Conservation (phyloP, 352 stramenopile genomes). For the Phytophthora citricola region DNA sequence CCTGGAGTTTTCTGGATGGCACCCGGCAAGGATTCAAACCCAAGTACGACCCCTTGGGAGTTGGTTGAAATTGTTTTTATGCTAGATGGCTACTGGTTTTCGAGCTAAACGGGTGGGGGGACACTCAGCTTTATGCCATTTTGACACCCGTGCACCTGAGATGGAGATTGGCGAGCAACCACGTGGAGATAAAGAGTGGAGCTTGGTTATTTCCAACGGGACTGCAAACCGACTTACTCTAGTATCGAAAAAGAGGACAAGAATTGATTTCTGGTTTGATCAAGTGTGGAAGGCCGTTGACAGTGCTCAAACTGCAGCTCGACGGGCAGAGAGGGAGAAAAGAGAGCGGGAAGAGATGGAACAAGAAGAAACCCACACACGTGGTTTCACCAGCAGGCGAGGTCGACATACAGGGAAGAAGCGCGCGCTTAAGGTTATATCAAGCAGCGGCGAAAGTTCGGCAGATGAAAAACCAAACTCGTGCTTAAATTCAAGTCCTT, state of each 20-base stretch:
- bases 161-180: constrained; percentile 39
- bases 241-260: constrained; percentile 50
- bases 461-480: constrained; percentile 1
- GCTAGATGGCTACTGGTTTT: constrained; percentile 48
- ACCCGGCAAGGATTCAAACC: constrained; percentile 6
- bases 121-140: constrained; percentile 29
- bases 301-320: constrained; percentile 18
- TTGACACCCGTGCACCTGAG: constrained; percentile 32
- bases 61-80: constrained; percentile 51
- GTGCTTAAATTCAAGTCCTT: constrained; percentile 9
- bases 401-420: constrained; percentile 25
- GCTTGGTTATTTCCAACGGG: constrained; percentile 36
- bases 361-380: constrained; percentile 21
- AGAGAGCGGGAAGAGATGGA: constrained; percentile 26
- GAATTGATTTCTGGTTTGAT: constrained; percentile 70
- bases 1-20: constrained; percentile 56
- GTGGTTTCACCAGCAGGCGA: constrained; percentile 1
- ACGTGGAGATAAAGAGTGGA: constrained; percentile 49
- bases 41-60: constrained; percentile 30
- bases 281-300: constrained; percentile 54
- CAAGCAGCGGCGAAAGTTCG: constrained; percentile 6
- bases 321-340: constrained; percentile 26
- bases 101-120: constrained; percentile 47
- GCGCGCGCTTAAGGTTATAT: constrained; percentile 13
- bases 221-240: constrained; percentile 20